Evolutionary conservation across 352 stramenopile species (phyloP), one percentile per base, ranked within the genome.

Genomic region (Pythium sukuiense): DNA sequence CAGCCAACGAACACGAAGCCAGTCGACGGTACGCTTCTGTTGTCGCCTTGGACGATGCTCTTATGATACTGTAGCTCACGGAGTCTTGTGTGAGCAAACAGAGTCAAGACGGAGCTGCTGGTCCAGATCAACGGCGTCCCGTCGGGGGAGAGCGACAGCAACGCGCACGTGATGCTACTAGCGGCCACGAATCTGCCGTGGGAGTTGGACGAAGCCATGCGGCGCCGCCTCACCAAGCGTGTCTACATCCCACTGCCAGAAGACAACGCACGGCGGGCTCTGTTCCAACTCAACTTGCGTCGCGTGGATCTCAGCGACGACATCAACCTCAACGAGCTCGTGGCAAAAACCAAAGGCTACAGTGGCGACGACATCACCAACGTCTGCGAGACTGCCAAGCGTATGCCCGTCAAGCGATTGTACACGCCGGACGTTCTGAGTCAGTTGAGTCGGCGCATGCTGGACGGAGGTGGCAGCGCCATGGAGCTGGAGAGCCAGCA

Each of bases 91-190:
- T 24, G 20, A 24, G 20, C 20, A 24, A 24, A 24, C 20, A 97
- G 70, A 58, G 95, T 99, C 48, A 99, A 99, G 76, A 99, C 97
- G 9, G 97, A 99, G 69, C 77, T 99, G 46, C 87, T 99, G 8
- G 90, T 99, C 16, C 97, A 99, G 76, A 99, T 99, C 83, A 98
- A 99, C 69, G 97, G 97, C 24, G 82, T 99, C 1, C 81, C 76
- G 2, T 90, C 80, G 5, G 71, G 69, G 1, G 81, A 87, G 29
- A 56, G 79, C 18, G 67, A 77, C 0, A 74, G 45, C 45, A 52
- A 70, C 49, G 87, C 81, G 33, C 77, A 75, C 26, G 87, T 96
- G 20, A 96, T 98, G 76, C 86, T 99, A 18, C 77, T 99, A 35
- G 97, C 92, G 16, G 97, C 97, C 2, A 99, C 93, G 2, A 99